Evolutionary conservation across 805 yeast genomes (phyloP).

Genomic region (Saccharomycopsis selenospora): DNA sequence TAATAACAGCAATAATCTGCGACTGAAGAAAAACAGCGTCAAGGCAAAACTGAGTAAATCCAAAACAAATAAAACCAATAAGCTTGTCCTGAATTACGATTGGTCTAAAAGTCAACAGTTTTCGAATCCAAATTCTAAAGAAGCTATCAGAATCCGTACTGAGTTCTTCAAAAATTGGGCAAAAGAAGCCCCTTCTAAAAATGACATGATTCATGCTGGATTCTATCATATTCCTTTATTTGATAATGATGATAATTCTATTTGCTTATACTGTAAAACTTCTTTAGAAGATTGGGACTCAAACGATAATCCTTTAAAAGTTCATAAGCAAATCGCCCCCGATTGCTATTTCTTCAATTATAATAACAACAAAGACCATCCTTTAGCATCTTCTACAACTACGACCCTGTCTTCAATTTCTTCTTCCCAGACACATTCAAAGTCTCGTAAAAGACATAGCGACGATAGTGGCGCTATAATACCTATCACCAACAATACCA

Average conservation of each 20-base stretch:
- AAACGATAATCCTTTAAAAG: conserved; percentile 54
- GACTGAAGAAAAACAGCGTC: background rate
- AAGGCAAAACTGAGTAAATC: background rate
- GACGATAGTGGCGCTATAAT: background rate
- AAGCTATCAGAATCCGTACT: conserved; percentile 30
- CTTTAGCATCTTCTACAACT: background rate
- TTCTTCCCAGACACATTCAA: background rate
- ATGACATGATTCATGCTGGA: conserved; percentile 51
- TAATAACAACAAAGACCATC: background rate
- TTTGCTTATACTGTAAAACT: conserved; percentile 58
- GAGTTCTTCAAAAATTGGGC: conserved; percentile 41
- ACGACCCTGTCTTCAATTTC: background rate
- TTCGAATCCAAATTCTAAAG: conserved; percentile 30
- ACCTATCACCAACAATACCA: background rate
- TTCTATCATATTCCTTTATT: conserved; percentile 50
- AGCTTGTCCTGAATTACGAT: conserved; percentile 18
- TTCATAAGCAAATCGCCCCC: conserved; percentile 42
- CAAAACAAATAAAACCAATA: background rate
- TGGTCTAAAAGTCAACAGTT: conserved; percentile 20
- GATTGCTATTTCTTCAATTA: conserved; percentile 35
- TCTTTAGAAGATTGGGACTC: conserved; percentile 67
- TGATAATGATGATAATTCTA: conserved; percentile 45
- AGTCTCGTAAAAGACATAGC: background rate
- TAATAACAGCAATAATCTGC: background rate
- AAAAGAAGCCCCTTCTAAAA: conserved; percentile 35